Base-by-base conservation (phyloP, 2,329 filamentous ascomycete species). In the Cordyceps tenuipes region DNA sequence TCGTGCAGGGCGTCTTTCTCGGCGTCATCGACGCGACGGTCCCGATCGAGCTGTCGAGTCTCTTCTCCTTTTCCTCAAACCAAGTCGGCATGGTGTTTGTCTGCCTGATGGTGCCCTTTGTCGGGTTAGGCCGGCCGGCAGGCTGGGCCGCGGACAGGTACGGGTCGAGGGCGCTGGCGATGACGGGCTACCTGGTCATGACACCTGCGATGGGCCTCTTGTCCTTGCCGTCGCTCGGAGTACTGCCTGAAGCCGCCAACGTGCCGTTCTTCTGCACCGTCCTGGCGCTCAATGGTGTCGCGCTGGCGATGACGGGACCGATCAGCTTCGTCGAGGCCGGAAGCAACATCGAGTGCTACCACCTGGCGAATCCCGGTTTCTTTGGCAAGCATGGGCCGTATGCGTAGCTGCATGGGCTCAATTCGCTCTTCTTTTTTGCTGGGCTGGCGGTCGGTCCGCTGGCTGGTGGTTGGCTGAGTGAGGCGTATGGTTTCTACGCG, bases 341-440 rank as follows among this genome's bases (percentile, higher is more conserved):
- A 13, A 41, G 54, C 39, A 23, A 57, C 12, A 63, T 58, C n/a
- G 23, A 61, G 19, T 49, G 49, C 26, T 62, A 63, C 23, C 49
- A 58, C 41, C 5, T n/a, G 46, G 51, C 62, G 9, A 62, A 63
- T 19, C 61, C 61, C 1, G 61, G 26, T 12, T 61, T 62, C 23
- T 63, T 63, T 39, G 61, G 46, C 13, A 21, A 62, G 29, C 31
- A 63, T 12, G 62, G 62, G 13, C 62, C 62, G 15, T 63, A 62
- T 19, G 62, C 62, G 15, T 61, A 63, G n/a, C 53, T 63, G 2
- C 58, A 60, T 26, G 61, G 54, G 17, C 51, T 62, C 44, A 61
- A 34, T 15, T 58, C 49, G 7, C 1, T 62, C 3, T 62, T 47
- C 19, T 47, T 50, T 1, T 62, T 61, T 56, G 21, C 54, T 17